phyloP scores from a whole-genome alignment of 208 protist species.

The Leishmania lainsoni region DNA sequence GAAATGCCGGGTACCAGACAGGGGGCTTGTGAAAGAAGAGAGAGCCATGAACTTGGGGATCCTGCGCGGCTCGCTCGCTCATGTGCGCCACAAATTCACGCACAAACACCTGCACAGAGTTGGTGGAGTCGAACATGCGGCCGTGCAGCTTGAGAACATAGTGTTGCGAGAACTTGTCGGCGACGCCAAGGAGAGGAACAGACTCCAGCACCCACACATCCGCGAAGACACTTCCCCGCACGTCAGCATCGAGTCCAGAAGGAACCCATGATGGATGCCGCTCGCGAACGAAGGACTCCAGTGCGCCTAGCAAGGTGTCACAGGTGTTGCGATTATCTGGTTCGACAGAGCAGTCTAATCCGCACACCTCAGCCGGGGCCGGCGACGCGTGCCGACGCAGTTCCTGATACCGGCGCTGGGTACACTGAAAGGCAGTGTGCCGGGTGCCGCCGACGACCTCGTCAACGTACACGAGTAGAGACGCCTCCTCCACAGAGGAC shows the following conservation, averaged over 20 bases:
- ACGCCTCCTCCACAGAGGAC: slow-evolving; percentile 23
- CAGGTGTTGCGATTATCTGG: slow-evolving; percentile 48
- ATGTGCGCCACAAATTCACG: slow-evolving; percentile 61
- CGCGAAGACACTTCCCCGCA: slow-evolving; percentile 9
- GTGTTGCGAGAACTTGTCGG: slow-evolving; percentile 83
- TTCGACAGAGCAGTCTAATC: slow-evolving; percentile 46
- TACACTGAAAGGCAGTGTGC: slow-evolving; percentile 16
- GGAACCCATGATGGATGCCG: slow-evolving; percentile 33
- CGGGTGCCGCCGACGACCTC: slow-evolving; percentile 3
- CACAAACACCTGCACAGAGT: slow-evolving; percentile 60
- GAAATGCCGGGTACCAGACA: slow-evolving; percentile 23
- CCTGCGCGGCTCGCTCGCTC: slow-evolving; percentile 16
- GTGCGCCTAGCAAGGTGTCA: slow-evolving; percentile 43
- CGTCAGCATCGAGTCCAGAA: not conserved
- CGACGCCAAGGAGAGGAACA: slow-evolving; percentile 12
- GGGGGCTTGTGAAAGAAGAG: slow-evolving; percentile 76
- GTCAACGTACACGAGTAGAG: slow-evolving; percentile 14
- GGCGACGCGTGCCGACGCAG: slow-evolving; percentile 11
- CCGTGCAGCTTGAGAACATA: slow-evolving; percentile 69
- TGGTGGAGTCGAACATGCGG: slow-evolving; percentile 53
- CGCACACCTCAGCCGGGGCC: slow-evolving; percentile 37
- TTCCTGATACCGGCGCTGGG: slow-evolving; percentile 14
- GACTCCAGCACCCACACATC: slow-evolving; percentile 66
- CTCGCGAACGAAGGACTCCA: slow-evolving; percentile 44
- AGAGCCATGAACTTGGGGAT: slow-evolving; percentile 41